A percentile compares a stretch with the other conserved stretches of the same genome.
Conservation (phyloP, 148 eudicot species). For the Rhododendron ferrugineum region DNA sequence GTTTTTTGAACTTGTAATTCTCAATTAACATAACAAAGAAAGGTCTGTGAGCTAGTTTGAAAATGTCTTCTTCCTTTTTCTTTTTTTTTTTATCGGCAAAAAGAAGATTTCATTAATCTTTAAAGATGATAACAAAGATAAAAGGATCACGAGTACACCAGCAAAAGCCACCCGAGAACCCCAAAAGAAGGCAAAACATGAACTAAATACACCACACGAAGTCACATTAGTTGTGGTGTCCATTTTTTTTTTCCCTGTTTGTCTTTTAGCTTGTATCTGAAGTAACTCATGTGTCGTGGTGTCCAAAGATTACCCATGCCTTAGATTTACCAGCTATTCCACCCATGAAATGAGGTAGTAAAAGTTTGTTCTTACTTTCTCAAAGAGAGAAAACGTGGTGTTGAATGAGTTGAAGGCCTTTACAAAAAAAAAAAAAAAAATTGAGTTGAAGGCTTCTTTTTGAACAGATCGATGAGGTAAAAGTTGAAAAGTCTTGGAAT, state of each 20-base stretch:
- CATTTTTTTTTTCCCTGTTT: background rate
- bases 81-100: too few relatives aligned
- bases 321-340: background rate
- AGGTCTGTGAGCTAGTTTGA: background rate
- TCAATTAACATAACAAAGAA: background rate
- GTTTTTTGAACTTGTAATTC: background rate
- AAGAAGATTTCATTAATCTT: too few relatives aligned
- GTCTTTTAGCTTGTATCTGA: too few relatives aligned
- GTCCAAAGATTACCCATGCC: background rate
- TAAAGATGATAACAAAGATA: too few relatives aligned
- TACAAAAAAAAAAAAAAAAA: too few relatives aligned
- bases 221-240: background rate
- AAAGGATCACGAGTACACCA: too few relatives aligned
- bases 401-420: background rate
- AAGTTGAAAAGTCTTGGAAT: background rate
- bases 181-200: too few relatives aligned
- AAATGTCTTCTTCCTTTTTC: background rate
- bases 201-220: too few relatives aligned
- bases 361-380: background rate
- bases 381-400: background rate
- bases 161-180: too few relatives aligned
- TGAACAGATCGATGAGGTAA: background rate
- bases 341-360: background rate
- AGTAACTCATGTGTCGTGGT: background rate
- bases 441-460: background rate